These are phyloP conservation scores for Straminergon stramineum DNA, from an alignment of 225 moss, liverwort and hornwort genomes.

Conservation along the genomic window DNA sequence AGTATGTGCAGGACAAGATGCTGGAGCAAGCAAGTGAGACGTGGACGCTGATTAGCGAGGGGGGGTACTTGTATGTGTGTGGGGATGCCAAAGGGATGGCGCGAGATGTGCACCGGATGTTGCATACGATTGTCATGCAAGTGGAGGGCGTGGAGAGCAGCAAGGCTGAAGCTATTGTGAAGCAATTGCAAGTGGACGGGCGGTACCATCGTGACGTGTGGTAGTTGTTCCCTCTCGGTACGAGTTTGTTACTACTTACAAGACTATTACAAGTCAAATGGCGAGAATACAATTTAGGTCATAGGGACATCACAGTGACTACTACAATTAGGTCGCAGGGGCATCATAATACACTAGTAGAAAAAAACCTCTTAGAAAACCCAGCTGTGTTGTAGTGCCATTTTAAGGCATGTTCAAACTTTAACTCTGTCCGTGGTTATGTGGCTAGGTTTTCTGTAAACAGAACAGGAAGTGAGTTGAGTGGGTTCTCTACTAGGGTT, in stretches of 20 bases:
- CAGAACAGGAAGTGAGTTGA: not conserved
- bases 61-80: constrained; percentile 86
- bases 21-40: constrained; percentile 53
- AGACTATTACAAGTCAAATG: not conserved
- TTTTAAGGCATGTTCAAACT: not conserved
- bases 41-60: constrained; percentile 54
- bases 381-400: not conserved
- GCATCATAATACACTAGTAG: not conserved
- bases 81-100: constrained; percentile 99
- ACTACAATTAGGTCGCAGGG: not conserved
- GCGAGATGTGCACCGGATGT: constrained; percentile 69
- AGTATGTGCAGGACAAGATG: constrained; percentile 96
- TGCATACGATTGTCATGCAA: constrained; percentile 72
- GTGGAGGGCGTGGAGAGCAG: constrained; percentile 65
- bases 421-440: not conserved
- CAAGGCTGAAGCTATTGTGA: constrained; percentile 73
- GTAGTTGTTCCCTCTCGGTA: constrained; percentile 30
- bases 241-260: not conserved
- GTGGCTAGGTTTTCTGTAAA: not conserved
- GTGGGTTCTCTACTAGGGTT: not conserved
- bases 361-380: not conserved
- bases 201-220: constrained; percentile 90
- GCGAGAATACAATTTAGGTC: not conserved
- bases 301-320: not conserved
- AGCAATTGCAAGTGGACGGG: constrained; percentile 85